Evolutionary conservation across 2,329 filamentous ascomycete genomes (phyloP), one percentile per base, ranked within the genome.

Genomic region (Epichloe sylvatica): DNA sequence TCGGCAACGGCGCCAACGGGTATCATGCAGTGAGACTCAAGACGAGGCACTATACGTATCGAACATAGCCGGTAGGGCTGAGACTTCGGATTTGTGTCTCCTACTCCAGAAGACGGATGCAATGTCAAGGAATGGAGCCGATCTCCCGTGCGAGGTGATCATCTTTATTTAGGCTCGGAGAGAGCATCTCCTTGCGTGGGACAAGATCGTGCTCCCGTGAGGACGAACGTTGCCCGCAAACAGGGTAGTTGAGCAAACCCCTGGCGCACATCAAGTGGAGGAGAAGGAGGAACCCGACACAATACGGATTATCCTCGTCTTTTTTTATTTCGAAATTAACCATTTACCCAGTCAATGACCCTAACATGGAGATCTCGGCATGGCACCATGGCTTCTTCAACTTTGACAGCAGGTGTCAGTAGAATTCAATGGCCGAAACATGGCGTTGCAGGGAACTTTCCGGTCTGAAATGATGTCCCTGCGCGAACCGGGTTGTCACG

Each of bases 11-110:
- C 51, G 46, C 35, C 38, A 38, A 53, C 46, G 41, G 49, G 42
- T 44, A 44, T 46, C 39, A 51, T 51, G 51, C 51, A 46, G 51
- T 53, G 49, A 51, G 46, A 53, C 51, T 46, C 46, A 48, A 53
- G 49, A 51, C 49, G 51, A 51, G 42, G 49, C 34, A 50, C 41
- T 48, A 15, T 43, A 43, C 36, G 34, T 47, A 38, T 42, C 51
- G n/a, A 48, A 38, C 45, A 50, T 51, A 49, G 35, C 49, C 46
- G 46, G 49, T 53, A 53, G 51, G 51, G 49, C 51, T 53, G 51
- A 53, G 51, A 53, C 49, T 50, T 49, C 36, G 15, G 11, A 40
- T 42, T 47, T 46, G 47, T 46, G 43, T 49, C 17, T 47, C 34
- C 44, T 47, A 40, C 21, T 44, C 36, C 40, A 42, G 36, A n/a